Percentiles rank a stretch among this genome's conserved stretches.
phyloP scores from a whole-genome alignment of 352 stramenopile species.

The Halophytophthora batemanensis region DNA sequence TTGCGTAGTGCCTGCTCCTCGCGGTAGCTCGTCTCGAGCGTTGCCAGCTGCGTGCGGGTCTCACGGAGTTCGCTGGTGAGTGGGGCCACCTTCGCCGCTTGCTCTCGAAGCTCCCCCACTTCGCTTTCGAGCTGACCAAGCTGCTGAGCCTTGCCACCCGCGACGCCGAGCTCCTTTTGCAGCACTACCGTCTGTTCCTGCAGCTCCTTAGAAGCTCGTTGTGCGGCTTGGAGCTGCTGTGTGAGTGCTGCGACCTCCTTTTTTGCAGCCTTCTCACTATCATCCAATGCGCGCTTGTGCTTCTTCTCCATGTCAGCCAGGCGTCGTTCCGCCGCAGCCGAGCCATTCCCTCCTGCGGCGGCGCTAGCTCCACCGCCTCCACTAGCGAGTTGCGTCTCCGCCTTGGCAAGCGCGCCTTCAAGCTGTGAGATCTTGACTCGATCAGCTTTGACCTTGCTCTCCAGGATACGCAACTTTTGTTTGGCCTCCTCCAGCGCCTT shows the following conservation, averaged over 20 bases:
- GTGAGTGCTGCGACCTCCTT: constrained; percentile 42
- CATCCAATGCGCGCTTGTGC: constrained; percentile 64
- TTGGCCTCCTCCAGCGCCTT: constrained; percentile 59
- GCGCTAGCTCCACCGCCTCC: constrained; percentile 16
- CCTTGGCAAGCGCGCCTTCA: constrained; percentile 55
- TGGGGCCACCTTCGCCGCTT: constrained; percentile 47
- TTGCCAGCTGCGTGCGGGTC: constrained; percentile 30
- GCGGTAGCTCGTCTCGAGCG: constrained; percentile 76
- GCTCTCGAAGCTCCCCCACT: constrained; percentile 40
- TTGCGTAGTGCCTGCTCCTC: constrained; percentile 90
- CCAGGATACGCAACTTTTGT: constrained; percentile 72
- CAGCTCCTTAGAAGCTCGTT: constrained; percentile 36
- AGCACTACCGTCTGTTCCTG: constrained; percentile 48
- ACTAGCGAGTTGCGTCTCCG: constrained; percentile 31
- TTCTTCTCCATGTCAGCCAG: constrained; percentile 80
- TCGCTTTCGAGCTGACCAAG: constrained; percentile 65
- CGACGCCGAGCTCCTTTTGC: constrained; percentile 41
- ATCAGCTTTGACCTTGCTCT: constrained; percentile 65
- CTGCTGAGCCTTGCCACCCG: constrained; percentile 50
- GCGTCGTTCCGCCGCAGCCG: constrained; percentile 43
- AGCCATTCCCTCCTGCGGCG: constrained; percentile 10
- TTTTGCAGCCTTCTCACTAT: constrained; percentile 53
- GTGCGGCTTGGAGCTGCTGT: constrained; percentile 50
- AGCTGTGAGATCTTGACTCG: constrained; percentile 76
- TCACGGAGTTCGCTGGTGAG: constrained; percentile 44